Conservation (phyloP, 2,329 filamentous ascomycete genomes). For the Arthroderma sp. region DNA sequence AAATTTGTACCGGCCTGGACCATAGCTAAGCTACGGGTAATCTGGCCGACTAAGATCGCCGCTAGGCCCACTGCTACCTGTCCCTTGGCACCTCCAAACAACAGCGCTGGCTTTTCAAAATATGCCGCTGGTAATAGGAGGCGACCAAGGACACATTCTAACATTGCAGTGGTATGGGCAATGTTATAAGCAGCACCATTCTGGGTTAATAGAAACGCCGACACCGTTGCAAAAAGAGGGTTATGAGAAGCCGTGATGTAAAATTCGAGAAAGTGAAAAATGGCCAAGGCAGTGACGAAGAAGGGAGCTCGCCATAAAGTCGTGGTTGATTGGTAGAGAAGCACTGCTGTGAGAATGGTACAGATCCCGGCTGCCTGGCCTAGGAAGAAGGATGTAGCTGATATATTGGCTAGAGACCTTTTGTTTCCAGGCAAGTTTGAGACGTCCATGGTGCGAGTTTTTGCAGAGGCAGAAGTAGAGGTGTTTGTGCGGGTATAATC, state of each 20-base stretch:
- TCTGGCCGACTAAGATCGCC: constrained; percentile 58
- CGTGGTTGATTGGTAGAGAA: constrained; percentile 17
- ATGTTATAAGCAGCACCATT: constrained; percentile 78
- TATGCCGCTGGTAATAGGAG: constrained; percentile 27
- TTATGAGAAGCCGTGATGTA: constrained; percentile 80
- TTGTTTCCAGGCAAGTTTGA: constrained; percentile 25
- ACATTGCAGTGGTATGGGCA: constrained; percentile 61
- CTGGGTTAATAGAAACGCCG: constrained; percentile 67
- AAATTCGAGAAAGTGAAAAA: constrained; percentile 96
- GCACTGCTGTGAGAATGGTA: constrained; percentile 17
- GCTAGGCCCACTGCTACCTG: constrained; percentile 45
- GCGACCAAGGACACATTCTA: constrained; percentile 49
- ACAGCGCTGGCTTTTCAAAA: constrained; percentile 32
- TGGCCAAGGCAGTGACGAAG: constrained; percentile 46
- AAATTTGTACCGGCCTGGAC: constrained; percentile 77
- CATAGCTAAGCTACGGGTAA: constrained; percentile 72
- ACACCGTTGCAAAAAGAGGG: constrained; percentile 55
- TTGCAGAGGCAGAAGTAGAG: no score
- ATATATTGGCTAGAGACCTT: constrained; percentile 33
- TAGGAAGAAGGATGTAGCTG: constrained; percentile 32
- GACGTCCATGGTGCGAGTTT: constrained; percentile 12
- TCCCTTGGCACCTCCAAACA: constrained; percentile 19
- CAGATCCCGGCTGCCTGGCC: constrained; percentile 29
- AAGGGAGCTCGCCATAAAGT: constrained; percentile 46
- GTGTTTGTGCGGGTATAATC: no score